Conservation (phyloP, 148 eudicot species). For the Fagopyrum esculentum region DNA sequence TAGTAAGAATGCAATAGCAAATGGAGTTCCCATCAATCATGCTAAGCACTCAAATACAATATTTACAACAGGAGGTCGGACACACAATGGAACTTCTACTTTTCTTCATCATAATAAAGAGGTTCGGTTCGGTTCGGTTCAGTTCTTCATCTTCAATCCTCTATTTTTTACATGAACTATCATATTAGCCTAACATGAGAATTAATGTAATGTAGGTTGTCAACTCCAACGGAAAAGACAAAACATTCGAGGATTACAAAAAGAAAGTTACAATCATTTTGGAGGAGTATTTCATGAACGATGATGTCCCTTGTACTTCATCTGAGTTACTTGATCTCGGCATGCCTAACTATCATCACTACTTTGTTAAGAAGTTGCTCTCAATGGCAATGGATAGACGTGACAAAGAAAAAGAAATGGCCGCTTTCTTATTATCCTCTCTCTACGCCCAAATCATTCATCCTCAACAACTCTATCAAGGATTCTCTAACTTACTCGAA, state of each 20-base stretch:
- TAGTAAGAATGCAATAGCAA: not conserved
- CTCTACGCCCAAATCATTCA: slow-evolving; percentile 40
- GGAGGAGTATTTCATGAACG: slow-evolving; percentile 49
- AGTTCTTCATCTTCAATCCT: not conserved
- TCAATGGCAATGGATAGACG: slow-evolving; percentile 55
- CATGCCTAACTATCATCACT: slow-evolving; percentile 36
- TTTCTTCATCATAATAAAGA: not conserved
- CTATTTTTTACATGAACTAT: not conserved
- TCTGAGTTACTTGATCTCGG: slow-evolving; percentile 38
- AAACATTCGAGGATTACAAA: slow-evolving; percentile 35
- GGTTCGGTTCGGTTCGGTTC: not conserved
- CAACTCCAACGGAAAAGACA: not conserved
- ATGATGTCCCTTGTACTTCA: slow-evolving; percentile 39
- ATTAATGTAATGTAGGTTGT: not conserved
- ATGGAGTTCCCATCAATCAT: not conserved
- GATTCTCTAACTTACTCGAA: slow-evolving; percentile 38
- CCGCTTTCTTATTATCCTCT: slow-evolving; percentile 41
- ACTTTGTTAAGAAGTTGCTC: slow-evolving; percentile 47
- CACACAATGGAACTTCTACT: not conserved
- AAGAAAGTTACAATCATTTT: slow-evolving; percentile 30
- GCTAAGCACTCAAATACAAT: not conserved
- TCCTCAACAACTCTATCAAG: slow-evolving; percentile 41
- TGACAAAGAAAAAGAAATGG: slow-evolving; percentile 64
- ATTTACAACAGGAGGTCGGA: not conserved
- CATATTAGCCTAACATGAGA: not conserved